Percentiles rank a stretch among this genome's conserved stretches.
These are phyloP conservation scores for Coniochaeta sp. DNA, from an alignment of 2,329 filamentous ascomycete species.

Conservation along the genomic window DNA sequence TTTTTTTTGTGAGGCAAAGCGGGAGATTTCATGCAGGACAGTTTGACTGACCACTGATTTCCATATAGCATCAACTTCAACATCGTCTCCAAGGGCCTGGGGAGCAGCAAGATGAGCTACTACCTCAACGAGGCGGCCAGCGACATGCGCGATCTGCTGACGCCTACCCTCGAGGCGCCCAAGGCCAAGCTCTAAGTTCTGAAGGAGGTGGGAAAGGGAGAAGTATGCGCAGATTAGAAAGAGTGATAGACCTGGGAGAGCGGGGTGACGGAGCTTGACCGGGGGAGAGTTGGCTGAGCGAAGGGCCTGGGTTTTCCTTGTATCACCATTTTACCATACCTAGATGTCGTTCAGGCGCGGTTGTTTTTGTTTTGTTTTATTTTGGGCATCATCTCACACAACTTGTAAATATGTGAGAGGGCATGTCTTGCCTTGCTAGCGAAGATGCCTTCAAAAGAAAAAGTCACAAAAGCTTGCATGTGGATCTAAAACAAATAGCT, in stretches of 20 bases:
- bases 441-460: neutral
- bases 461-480: neutral
- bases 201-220: neutral
- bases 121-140: constrained; percentile 90
- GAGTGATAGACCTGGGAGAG: too few species aligned
- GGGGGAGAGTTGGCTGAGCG: neutral
- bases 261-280: neutral
- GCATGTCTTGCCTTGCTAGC: neutral
- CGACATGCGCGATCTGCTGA: constrained; percentile 80
- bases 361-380: neutral
- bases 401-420: neutral
- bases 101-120: constrained; percentile 88
- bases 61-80: constrained; percentile 83
- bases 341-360: neutral
- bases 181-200: constrained; percentile 80
- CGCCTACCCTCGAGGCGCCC: constrained; percentile 67
- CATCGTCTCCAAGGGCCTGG: constrained; percentile 87
- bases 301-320: neutral
- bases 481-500: neutral
- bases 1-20: too few species aligned
- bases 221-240: neutral
- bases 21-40: too few species aligned
- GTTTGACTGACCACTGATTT: constrained; percentile 6
- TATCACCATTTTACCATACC: neutral
- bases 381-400: neutral